Conservation (phyloP, 352 stramenopile genomes). For the Pythium angustatum region DNA sequence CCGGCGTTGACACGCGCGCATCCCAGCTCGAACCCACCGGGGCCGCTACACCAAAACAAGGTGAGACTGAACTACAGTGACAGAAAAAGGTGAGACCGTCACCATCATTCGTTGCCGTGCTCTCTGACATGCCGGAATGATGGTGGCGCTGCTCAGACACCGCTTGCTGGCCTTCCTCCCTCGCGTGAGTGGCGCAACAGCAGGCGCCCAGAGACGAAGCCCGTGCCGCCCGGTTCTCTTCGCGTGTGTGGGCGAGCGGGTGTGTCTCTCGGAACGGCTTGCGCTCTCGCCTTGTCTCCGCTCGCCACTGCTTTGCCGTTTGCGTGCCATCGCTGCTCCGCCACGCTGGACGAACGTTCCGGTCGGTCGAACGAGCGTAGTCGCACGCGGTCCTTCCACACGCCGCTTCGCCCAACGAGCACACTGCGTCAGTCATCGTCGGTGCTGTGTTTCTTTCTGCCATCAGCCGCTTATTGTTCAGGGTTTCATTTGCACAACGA, state of each 20-base stretch:
- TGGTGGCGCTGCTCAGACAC: not conserved
- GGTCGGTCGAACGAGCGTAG: too few species aligned
- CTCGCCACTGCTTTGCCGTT: too few species aligned
- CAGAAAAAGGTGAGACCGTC: slow-evolving; percentile 1
- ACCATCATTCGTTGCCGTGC: not conserved
- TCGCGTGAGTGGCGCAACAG: not conserved
- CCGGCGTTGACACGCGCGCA: slow-evolving; percentile 4
- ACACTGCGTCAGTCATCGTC: too few species aligned
- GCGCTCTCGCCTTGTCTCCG: too few species aligned
- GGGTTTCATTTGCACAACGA: too few species aligned
- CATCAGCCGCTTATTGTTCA: too few species aligned
- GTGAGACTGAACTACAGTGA: not conserved
- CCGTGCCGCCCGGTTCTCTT: not conserved
- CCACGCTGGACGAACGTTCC: too few species aligned
- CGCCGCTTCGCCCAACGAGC: too few species aligned
- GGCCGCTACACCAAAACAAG: not conserved
- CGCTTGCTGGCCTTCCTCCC: not conserved
- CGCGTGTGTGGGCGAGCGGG: not conserved
- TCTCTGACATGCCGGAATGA: not conserved
- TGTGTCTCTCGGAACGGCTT: too few species aligned
- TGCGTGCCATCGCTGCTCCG: too few species aligned
- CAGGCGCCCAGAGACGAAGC: not conserved
- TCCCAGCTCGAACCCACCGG: not conserved
- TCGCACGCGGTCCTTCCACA: too few species aligned
- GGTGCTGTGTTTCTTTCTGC: too few species aligned